Base-by-base conservation (phyloP, 352 stramenopile species). In the Phytophthora meadii region DNA sequence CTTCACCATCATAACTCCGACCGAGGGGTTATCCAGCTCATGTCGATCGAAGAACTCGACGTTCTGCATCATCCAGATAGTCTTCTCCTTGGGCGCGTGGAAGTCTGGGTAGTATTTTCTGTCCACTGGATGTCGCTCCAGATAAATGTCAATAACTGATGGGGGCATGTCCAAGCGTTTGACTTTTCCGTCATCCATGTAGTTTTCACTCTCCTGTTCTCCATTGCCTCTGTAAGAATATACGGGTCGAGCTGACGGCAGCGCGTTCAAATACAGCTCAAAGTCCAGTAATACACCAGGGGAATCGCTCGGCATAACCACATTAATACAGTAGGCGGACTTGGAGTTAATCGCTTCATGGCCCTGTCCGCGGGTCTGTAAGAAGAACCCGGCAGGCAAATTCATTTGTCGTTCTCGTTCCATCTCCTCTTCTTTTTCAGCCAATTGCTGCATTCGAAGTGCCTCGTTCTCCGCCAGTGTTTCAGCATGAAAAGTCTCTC, bases 41-140 rank as follows among this genome's bases (percentile, higher is more conserved):
- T 94, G 86, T 44, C 84, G 79, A 48, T 94, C 86, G 40, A 94
- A 94, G 57, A 91, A 92, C 61, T 94, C 83, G 53, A 87, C 79
- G 65, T 94, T 92, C 61, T 91, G 82, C 84, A 94, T 90, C 81
- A 94, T 89, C 86, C 86, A 94, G 53, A 94, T 89, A 19, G 78
- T 80, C 65, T 94, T 94, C 40, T 90, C 77, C 11, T 64, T 66
- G 6, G 83, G 82, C 9, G 76, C 69, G 27, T 78, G 63, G 40
- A 81, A 78, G 19, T 88, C 46, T 19, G 65, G 61, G 55, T 90
- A 93, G 63, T 93, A 93, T 53, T 91, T 91, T 14, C 59, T 79
- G 68, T 92, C 83, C 12, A 88, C 63, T 8, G 86, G 86, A 60
- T 92, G 86, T 47, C 84, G 78, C 54, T 90, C 81, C 36, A 94